phyloP scores from a whole-genome alignment of 2,329 filamentous ascomycete genomes.

The Aspergillus fumigatus region DNA sequence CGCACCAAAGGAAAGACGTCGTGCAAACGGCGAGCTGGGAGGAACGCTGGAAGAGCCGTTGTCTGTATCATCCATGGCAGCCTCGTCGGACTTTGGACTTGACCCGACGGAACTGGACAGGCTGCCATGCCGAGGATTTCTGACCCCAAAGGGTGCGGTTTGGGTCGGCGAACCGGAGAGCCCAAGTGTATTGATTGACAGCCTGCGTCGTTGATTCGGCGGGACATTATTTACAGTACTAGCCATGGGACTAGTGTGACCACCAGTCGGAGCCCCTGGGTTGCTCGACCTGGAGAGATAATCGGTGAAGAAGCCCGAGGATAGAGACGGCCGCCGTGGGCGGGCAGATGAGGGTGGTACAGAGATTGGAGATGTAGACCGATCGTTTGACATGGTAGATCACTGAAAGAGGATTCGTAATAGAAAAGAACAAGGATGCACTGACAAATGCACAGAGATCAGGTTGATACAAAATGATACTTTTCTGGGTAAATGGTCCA shows the following conservation, averaged over 20 bases:
- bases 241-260: conserved; percentile 47
- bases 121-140: conserved; percentile 58
- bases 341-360: conserved; percentile 31
- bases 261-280: conserved; percentile 11
- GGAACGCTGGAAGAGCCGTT: conserved; percentile 54
- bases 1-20: conserved; percentile 86
- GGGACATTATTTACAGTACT: conserved; percentile 47
- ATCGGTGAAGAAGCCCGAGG: conserved; percentile 38
- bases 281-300: conserved; percentile 33
- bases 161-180: conserved; percentile 68
- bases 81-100: conserved; percentile 38
- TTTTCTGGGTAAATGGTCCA: neutral
- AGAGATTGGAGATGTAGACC: conserved; percentile 36
- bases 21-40: conserved; percentile 64
- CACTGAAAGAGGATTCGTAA: neutral
- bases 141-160: conserved; percentile 47
- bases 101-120: conserved; percentile 58
- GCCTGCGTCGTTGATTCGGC: conserved; percentile 55
- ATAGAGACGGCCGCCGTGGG: conserved; percentile 45
- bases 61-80: conserved; percentile 63
- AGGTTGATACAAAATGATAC: neutral
- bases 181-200: conserved; percentile 70
- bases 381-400: conserved; percentile 42
- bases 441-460: neutral
- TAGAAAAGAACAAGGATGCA: neutral